Base-by-base conservation (phyloP, 805 yeast species). In the Suhomyces kilbournensis region DNA sequence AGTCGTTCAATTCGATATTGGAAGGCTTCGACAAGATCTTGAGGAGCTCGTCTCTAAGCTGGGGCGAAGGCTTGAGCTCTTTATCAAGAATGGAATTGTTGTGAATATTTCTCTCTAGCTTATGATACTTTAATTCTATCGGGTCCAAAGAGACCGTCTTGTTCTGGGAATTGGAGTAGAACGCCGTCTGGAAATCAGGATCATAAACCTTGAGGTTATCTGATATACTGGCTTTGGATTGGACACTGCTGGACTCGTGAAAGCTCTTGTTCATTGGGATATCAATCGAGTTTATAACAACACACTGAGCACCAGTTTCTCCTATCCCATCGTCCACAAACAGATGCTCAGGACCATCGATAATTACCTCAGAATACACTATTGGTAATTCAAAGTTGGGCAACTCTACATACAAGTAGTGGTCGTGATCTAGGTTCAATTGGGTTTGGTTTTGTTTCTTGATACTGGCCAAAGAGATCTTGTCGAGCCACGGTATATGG, bases 1-100 rank as follows among this genome's bases (percentile, higher is more conserved):
- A 84, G 48, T 88, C 92, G 5, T 86, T 80, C 46, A 94, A 74
- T 58, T 84, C 88, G 49, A 88, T 88, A 44, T 90, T 93, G 3
- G 97, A 91, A 2, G 97, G 92, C 62, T 85, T 89, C 22, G 76
- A 75, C 49, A 93, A 73, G 4, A 92, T 89, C 44, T 73, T 76
- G 52, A 81, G 77, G 50, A 93, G 76, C 57, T 88, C 88, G 55
- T 86, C 90, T 59, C 97, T 76, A 34, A 86, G 77, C 60, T 84
- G 87, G 3, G 96, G 86, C 17, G 93, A 87, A 1, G 99, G 99
- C 60, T 92, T 90, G 46, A 90, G 75, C 53, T 91, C 97, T 58
- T 83, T 84, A 64, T 92, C 98, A 35, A 90, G 69, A 25, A 88
- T 80, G 1, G 89, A 79, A 47, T 86, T 82, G 61, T 88, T 86